Base-by-base conservation (phyloP, 2,329 filamentous ascomycete species). In the Cryphonectria naterciae region DNA sequence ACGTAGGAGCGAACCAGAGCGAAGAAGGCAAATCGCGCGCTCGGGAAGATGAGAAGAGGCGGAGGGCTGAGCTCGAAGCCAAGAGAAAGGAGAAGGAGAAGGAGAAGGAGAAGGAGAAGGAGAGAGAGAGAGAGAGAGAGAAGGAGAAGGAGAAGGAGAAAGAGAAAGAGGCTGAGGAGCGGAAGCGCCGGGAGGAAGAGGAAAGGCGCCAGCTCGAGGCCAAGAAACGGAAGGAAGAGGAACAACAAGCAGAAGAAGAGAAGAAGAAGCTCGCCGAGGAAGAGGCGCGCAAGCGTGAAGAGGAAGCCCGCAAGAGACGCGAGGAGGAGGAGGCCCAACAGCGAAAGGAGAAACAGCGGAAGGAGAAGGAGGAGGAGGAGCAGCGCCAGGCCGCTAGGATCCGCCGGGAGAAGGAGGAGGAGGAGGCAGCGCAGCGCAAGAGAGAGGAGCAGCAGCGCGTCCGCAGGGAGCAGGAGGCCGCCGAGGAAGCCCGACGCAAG, bases 331-430 rank as follows among this genome's bases (percentile, higher is more conserved):
- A 73, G 49, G 69, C 70, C 2, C 78, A 76, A 58, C 77, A 79
- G 67, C 75, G 77, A 62, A 72, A 74, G 64, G 74, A 71, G 65
- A 72, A 70, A 46, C 74, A 81, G 61, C 76, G 81, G 65, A 81
- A 82, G 71, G 80, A 80, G 70, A 77, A 85, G 63, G 89, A 86
- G 13, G 81, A 82, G 73, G 81, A 81, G 70, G 80, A 80, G 71
- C 77, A 78, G 60, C 75, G 85, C 76, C 81, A 84, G 75, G 85
- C 85, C 43, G 82, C 83, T 17, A 82, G 82, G 39, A 82, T 84
- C 69, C 83, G 81, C 11, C 86, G 88, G 73, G 85, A 87, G 72
- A 83, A 86, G 70, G 85, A 80, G 58, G 84, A 85, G 70, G 82
- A 83, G 69, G 84, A 86, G 74, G 85, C 84, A 15, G 77, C 85